A percentile compares a stretch with the other conserved stretches of the same genome.
Evolutionary conservation across 164 flowering plant species (phyloP).

Genomic region (Sedum album): DNA sequence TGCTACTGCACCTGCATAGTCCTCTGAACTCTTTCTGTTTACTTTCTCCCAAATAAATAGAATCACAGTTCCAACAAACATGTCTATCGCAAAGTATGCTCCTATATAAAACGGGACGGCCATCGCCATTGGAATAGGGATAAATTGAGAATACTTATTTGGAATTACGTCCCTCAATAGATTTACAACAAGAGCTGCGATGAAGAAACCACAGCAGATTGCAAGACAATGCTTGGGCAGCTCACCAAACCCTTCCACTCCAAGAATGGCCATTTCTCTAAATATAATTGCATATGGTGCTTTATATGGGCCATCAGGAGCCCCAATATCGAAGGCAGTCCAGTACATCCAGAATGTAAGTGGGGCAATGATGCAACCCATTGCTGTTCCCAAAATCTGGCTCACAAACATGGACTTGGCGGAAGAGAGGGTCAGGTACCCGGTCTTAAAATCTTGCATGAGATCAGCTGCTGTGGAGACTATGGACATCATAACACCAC

Average conservation of each 20-base stretch:
- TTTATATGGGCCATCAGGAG: slow-evolving; percentile 38
- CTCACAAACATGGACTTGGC: not conserved
- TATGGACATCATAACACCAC: slow-evolving; percentile 94
- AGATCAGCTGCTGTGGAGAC: slow-evolving; percentile 97
- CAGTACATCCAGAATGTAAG: not conserved
- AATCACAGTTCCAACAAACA: slow-evolving; percentile 82
- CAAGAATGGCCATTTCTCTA: slow-evolving; percentile 91
- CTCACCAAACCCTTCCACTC: slow-evolving; percentile 81
- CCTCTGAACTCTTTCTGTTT: slow-evolving; percentile 62
- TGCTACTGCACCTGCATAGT: slow-evolving; percentile 86
- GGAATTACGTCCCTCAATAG: not conserved
- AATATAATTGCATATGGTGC: slow-evolving; percentile 89
- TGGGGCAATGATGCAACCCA: not conserved
- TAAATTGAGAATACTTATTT: not conserved
- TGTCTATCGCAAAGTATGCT: not conserved
- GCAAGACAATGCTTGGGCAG: not conserved
- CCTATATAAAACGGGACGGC: not conserved
- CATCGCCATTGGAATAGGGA: not conserved
- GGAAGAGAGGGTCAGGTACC: slow-evolving; percentile 77
- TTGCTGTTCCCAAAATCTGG: not conserved
- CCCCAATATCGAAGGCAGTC: not conserved
- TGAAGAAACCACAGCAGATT: not conserved
- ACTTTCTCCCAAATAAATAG: slow-evolving; percentile 80
- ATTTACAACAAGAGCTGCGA: not conserved
- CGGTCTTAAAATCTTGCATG: slow-evolving; percentile 97